These are phyloP conservation scores for Zelonia costaricensis DNA, from an alignment of 208 protist genomes.

Conservation along the genomic window DNA sequence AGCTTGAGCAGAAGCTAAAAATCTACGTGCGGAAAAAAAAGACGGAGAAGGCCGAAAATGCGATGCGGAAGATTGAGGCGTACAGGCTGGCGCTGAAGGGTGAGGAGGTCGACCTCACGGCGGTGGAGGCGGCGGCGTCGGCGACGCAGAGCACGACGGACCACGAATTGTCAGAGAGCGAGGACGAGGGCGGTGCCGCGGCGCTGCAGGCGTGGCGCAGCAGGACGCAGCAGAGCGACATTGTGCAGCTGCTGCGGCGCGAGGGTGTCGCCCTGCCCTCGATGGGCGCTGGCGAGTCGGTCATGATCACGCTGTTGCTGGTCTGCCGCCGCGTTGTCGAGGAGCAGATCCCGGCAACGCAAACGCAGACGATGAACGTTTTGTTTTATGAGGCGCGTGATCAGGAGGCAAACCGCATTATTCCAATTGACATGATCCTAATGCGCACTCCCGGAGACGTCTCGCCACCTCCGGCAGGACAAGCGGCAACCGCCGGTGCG, in stretches of 20 bases:
- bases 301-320: constrained; percentile 62
- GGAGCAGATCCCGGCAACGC: constrained; percentile 49
- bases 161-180: constrained; percentile 70
- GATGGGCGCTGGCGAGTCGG: constrained; percentile 75
- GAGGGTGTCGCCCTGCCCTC: constrained; percentile 77
- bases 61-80: constrained; percentile 60
- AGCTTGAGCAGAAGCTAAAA: constrained; percentile 88
- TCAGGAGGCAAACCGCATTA: constrained; percentile 76
- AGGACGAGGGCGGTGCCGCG: constrained; percentile 44
- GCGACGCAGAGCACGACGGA: constrained; percentile 26
- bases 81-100: constrained; percentile 66
- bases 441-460: constrained; percentile 56
- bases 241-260: constrained; percentile 53
- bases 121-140: constrained; percentile 27
- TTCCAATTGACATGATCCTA: constrained; percentile 83
- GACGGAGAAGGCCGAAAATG: constrained; percentile 67
- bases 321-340: constrained; percentile 44
- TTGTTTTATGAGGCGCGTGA: constrained; percentile 83
- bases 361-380: constrained; percentile 79
- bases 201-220: constrained; percentile 23
- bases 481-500: not conserved
- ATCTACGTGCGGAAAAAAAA: constrained; percentile 90
- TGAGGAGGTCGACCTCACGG: constrained; percentile 62
- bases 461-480: not conserved
- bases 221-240: constrained; percentile 35